Evolutionary conservation across 1,139 yeast genomes (phyloP).

Genomic region (Komagataea norvegica): DNA sequence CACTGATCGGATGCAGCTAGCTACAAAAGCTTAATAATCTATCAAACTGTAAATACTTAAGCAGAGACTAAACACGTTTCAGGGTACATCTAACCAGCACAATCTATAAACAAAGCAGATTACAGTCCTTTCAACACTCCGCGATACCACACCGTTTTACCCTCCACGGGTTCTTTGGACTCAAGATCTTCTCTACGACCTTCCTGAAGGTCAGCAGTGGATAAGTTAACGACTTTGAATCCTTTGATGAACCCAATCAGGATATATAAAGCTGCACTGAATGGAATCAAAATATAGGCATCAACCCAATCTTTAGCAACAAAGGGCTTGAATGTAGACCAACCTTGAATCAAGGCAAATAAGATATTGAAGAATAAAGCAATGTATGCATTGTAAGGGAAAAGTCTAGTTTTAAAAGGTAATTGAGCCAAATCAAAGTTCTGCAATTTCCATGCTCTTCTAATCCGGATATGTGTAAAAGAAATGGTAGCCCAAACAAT

Average conservation of each 20-base stretch:
- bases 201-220: conserved; percentile 22
- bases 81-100: too few relatives aligned
- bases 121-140: conserved; percentile 11
- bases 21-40: too few relatives aligned
- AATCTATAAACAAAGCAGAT: too few relatives aligned
- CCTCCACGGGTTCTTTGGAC: conserved; percentile 2
- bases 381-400: conserved; percentile 23
- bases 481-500: conserved; percentile 85
- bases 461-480: conserved; percentile 69
- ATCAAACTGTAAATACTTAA: too few relatives aligned
- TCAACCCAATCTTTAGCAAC: conserved; percentile 27
- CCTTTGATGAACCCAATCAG: conserved; percentile 23
- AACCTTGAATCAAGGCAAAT: conserved; percentile 27
- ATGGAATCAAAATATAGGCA: conserved; percentile 25
- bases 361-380: conserved; percentile 24
- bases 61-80: too few relatives aligned
- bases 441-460: conserved; percentile 63
- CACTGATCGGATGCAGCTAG: too few relatives aligned
- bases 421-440: conserved; percentile 33
- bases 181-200: conserved; percentile 24
- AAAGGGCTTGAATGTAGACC: conserved; percentile 28
- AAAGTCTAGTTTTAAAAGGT: conserved; percentile 21
- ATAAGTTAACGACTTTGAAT: conserved; percentile 19
- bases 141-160: conserved; percentile 10
- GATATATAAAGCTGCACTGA: conserved; percentile 21